Evolutionary conservation across 106 monocot species (phyloP), one percentile per base, ranked within the genome.

Genomic region (Chionographis japonica): DNA sequence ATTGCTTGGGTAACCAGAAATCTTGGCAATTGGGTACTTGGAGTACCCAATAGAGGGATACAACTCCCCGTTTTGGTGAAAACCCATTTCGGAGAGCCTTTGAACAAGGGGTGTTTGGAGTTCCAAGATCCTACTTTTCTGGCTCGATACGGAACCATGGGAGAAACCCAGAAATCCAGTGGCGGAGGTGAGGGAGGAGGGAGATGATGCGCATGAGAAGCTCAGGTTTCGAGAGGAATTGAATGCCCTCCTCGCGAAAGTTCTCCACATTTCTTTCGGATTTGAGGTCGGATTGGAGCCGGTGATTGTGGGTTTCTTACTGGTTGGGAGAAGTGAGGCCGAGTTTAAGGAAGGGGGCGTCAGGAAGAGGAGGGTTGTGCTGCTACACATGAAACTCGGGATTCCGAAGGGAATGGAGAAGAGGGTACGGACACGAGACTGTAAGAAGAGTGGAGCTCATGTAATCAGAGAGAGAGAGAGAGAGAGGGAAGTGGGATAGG

Each of bases 201-300:
- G 15, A 12, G 11, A 14, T 3, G 20, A 18, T 7, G 15, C 9
- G 41, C 40, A 3, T 2, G 27, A 12, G 8, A 27, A 41, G 9
- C 62, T 46, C 8, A 19, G 40, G 3, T 18, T 59, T 15, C 53
- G 50, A 2, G 58, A 58, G 3, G 46, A 36, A 11, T 27, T 38
- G 1, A 54, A 17, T 8, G 67, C 55, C 50, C 54, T 46, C 5
- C 73, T 61, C 2, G 63, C 52, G 56, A 66, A 13, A 50, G 11
- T 54, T 37, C 73, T 57, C 79, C 73, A 73, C 79, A 79, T 79
- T 6, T 56, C 68, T 13, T 16, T 42, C 43, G 51, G 54, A 1
- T 5, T 55, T 13, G 17, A 12, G 37, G 50, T 4, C 14, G 51
- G 58, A 54, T 4, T 4, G 3, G 37, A 40, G 8, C 54, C 42